Evolutionary conservation across 2,329 filamentous ascomycete species (phyloP).

Genomic region (Ophiostoma piceae): DNA sequence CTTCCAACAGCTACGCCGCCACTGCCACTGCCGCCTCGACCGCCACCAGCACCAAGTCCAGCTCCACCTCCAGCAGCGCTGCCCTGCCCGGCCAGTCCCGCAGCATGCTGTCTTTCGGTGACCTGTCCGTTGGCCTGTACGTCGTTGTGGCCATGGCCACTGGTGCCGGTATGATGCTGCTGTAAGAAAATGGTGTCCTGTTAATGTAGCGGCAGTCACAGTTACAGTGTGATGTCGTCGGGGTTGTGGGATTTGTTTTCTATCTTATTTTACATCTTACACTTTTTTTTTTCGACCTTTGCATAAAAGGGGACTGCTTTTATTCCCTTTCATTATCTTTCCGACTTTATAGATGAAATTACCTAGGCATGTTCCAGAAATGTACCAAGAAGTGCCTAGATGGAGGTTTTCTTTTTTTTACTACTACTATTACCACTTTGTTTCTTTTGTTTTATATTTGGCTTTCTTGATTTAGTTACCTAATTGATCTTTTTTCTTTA

Average conservation of each 20-base stretch:
- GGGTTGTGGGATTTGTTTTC: slow-evolving; percentile 4
- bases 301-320: background rate
- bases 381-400: slow-evolving; percentile 14
- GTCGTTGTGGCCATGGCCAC: slow-evolving; percentile 47
- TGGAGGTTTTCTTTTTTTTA: slow-evolving; percentile 13
- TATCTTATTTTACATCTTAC: slow-evolving; percentile 11
- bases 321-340: slow-evolving; percentile 9
- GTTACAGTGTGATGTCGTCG: background rate
- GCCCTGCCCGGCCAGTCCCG: slow-evolving; percentile 37
- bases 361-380: slow-evolving; percentile 11
- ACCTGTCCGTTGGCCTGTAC: slow-evolving; percentile 47
- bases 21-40: slow-evolving; percentile 45
- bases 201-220: background rate
- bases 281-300: slow-evolving; percentile 11
- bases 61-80: slow-evolving; percentile 34
- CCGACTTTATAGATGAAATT: slow-evolving; percentile 16
- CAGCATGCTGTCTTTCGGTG: slow-evolving; percentile 43
- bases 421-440: background rate
- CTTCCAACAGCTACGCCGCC: slow-evolving; percentile 45
- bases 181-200: slow-evolving; percentile 39
- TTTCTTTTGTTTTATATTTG: slow-evolving; percentile 13
- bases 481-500: slow-evolving; percentile 11
- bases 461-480: background rate
- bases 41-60: slow-evolving; percentile 30
- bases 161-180: slow-evolving; percentile 49